A percentile compares a stretch with the other conserved stretches of the same genome.
Conservation (phyloP, 2,329 filamentous ascomycete species). For the Cladophialophora exuberans region DNA sequence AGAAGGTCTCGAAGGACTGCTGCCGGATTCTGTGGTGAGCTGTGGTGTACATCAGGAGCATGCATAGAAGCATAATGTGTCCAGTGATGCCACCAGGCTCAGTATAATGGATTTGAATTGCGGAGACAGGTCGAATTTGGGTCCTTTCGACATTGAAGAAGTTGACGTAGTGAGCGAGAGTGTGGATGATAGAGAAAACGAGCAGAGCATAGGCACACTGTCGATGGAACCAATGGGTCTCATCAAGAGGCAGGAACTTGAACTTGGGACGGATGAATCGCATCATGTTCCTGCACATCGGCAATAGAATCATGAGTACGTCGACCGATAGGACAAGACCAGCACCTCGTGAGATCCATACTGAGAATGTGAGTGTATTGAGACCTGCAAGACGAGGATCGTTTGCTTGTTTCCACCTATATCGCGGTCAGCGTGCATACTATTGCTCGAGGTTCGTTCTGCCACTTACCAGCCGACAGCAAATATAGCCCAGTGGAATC, state of each 20-base stretch:
- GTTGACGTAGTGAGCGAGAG: conserved; percentile 88
- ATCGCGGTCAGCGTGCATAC: conserved; percentile 23
- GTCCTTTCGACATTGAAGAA: conserved; percentile 93
- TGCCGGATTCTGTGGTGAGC: conserved; percentile 91
- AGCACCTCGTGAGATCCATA: conserved; percentile 95
- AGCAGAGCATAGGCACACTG: conserved; percentile 90
- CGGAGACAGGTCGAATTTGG: conserved; percentile 78
- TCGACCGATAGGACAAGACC: conserved; percentile 84
- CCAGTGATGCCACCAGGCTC: conserved; percentile 91
- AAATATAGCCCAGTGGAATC: conserved; percentile 77
- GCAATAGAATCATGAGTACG: conserved; percentile 82
- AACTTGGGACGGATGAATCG: conserved; percentile 84
- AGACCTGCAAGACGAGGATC: conserved; percentile 73
- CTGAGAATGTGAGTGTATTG: conserved; percentile 82
- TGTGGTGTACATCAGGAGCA: conserved; percentile 97
- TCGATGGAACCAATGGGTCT: conserved; percentile 95
- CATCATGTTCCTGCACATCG: conserved; percentile 91
- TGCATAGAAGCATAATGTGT: conserved; percentile 98
- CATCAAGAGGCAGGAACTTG: conserved; percentile 87
- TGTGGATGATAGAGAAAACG: conserved; percentile 78
- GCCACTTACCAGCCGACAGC: conserved; percentile 76
- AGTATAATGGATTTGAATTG: conserved; percentile 88
- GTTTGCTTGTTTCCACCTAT: conserved; percentile 75
- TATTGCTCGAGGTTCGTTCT: conserved; percentile 28
- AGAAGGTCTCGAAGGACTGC: conserved; percentile 97